Conservation (phyloP, 106 monocot genomes). For the Acorus calamus region DNA sequence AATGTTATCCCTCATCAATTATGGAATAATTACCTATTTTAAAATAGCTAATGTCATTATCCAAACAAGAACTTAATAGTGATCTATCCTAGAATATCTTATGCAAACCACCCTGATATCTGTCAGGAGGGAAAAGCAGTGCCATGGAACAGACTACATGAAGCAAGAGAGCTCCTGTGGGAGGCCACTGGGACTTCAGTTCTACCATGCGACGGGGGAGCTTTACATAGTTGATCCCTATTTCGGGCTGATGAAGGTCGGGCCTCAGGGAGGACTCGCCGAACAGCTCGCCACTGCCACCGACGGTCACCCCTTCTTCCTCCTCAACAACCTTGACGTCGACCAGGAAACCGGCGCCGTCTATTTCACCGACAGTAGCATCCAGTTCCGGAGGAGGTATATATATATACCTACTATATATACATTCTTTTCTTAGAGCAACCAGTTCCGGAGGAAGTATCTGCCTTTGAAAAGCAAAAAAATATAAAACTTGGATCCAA, state of each 20-base stretch:
- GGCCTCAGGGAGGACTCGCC: constrained; percentile 26
- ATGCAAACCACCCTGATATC: not conserved
- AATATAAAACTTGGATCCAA: no score
- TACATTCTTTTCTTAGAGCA: no score
- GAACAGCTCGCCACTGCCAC: constrained; percentile 12
- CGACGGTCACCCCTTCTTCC: constrained; percentile 16
- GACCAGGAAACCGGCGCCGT: constrained; percentile 40
- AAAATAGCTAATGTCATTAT: no score
- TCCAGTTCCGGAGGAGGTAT: constrained; percentile 21
- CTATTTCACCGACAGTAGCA: constrained; percentile 55
- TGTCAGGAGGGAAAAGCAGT: constrained; percentile 10
- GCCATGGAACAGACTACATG: not conserved
- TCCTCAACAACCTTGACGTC: constrained; percentile 29
- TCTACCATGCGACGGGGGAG: constrained; percentile 24
- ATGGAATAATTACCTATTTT: no score
- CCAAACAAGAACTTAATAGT: no score
- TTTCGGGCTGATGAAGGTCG: constrained; percentile 27
- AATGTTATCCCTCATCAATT: no score
- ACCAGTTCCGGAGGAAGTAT: no score
- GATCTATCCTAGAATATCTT: no score
- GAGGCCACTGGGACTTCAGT: constrained; percentile 37
- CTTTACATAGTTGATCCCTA: constrained; percentile 50
- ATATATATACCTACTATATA: not conserved
- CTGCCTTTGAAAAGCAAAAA: no score
- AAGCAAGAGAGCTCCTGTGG: constrained; percentile 29